Evolutionary conservation across 495 filamentous ascomycete genomes (phyloP).

Genomic region (Cairneyella variabilis): DNA sequence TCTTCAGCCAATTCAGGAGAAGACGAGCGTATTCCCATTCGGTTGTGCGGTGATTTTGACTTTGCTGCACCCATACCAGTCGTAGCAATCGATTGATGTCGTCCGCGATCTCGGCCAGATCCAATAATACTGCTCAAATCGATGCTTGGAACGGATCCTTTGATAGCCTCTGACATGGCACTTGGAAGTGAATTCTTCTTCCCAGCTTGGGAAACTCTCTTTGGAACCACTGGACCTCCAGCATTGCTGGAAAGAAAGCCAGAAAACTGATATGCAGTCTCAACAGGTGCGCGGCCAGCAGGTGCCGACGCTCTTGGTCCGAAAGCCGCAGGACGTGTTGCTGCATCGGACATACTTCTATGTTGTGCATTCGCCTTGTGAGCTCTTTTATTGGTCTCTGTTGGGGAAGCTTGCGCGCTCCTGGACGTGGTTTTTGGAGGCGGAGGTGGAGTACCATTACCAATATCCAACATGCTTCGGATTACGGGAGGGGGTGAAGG

Average conservation of each 20-base stretch:
- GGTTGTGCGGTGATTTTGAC: constrained; percentile 56
- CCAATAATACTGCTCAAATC: too few relatives aligned
- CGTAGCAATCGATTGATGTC: constrained; percentile 43
- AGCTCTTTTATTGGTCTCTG: constrained; percentile 25
- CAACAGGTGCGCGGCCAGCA: constrained; percentile 25
- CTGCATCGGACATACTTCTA: constrained; percentile 50
- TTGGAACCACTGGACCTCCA: constrained; percentile 39
- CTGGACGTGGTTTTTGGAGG: constrained; percentile 24
- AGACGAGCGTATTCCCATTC: constrained; percentile 51
- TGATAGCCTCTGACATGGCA: constrained; percentile 47
- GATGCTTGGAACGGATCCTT: constrained; percentile 39
- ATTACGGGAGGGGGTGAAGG: constrained; percentile 34
- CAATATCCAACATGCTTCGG: constrained; percentile 48
- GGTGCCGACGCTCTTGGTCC: constrained; percentile 26
- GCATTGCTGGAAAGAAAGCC: constrained; percentile 45
- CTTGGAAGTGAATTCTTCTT: constrained; percentile 29
- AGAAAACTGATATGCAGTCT: constrained; percentile 48
- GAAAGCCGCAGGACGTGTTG: constrained; percentile 38
- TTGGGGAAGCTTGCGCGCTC: constrained; percentile 41
- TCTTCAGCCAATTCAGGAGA: constrained; percentile 44
- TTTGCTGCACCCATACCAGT: constrained; percentile 41
- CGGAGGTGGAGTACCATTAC: constrained; percentile 35
- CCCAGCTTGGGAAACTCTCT: constrained; percentile 38
- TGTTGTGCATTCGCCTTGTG: constrained; percentile 30
- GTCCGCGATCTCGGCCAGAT: constrained; percentile 39